Evolutionary conservation across 352 stramenopile genomes (phyloP), one percentile per base, ranked within the genome.

Genomic region (Phytophthora cryptogea): DNA sequence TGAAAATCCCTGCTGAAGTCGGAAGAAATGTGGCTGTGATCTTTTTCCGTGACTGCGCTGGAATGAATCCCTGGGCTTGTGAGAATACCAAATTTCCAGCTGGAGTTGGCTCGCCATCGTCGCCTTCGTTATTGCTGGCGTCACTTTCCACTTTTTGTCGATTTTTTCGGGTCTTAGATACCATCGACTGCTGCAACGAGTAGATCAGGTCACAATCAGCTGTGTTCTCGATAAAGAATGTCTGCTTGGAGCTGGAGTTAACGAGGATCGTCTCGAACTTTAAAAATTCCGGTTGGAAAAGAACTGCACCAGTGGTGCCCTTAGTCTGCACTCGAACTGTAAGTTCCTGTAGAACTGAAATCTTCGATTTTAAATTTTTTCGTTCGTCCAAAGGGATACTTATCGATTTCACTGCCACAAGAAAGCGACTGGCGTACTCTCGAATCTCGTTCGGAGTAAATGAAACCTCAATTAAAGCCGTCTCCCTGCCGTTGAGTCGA

Each of bases 241-340:
- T 54, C 57, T 86, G 62, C n/a, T 82, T 86, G 11, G 78, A 64
- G 45, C 59, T 86, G 20, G 84, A 92, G 41, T 97, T 90, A 5
- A 97, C 86, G 20, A 97, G 69, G 37, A 94, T 88, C 14, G 88
- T 91, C 39, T 89, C 87, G 49, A 95, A 92, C n/a, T 72, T 62
- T 4, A 93, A 63, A 0, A 48, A 47, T 14, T 77, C 58, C 0
- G 89, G 90, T 40, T 93, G 78, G 43, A 97, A 97, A 4, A 74
- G 23, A n/a, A 96, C 74, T 20, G 86, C 86, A 26, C 87, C 87
- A 23, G 63, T 70, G 4, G 82, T 92, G 17, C 86, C 86, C 47
- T 89, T 86, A 2, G 80, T 91, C 45, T 90, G 68, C 0, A 95
- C 65, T 20, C 76, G 79, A 30, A 95, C 47, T 0, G 71, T 70